Evolutionary conservation across 2,329 filamentous ascomycete species (phyloP).

Genomic region (Aschersonia sp.): DNA sequence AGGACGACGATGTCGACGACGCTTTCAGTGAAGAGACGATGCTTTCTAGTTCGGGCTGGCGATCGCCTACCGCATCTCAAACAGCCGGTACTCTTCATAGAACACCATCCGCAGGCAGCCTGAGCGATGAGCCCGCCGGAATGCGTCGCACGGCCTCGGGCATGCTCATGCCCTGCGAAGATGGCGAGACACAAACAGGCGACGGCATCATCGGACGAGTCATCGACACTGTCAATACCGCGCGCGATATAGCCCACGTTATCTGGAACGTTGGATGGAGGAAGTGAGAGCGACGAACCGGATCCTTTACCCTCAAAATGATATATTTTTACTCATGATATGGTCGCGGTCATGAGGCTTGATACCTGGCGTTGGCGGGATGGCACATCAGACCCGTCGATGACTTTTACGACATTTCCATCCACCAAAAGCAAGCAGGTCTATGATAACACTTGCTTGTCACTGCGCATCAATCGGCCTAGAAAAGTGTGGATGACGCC

Average conservation of each 20-base stretch:
- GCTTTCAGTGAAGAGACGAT: slow-evolving; percentile 25
- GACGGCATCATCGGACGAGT: slow-evolving; percentile 63
- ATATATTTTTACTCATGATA: no score
- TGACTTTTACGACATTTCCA: no score
- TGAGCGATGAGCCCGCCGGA: slow-evolving; percentile 39
- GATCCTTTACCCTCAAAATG: no score
- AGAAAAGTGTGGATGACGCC: no score
- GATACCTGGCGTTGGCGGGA: no score
- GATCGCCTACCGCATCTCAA: slow-evolving; percentile 12
- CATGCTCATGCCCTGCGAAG: slow-evolving; percentile 84
- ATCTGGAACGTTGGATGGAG: slow-evolving; percentile 60
- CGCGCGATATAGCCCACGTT: slow-evolving; percentile 55
- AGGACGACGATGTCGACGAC: slow-evolving; percentile 44
- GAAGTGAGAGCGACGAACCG: slow-evolving; percentile 21
- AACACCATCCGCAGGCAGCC: slow-evolving; percentile 31
- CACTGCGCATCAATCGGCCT: no score
- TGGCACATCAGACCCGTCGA: no score
- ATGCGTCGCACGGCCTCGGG: slow-evolving; percentile 71
- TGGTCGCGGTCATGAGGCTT: no score
- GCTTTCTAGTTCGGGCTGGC: slow-evolving; percentile 16
- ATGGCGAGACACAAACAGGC: slow-evolving; percentile 47
- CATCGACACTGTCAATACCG: slow-evolving; percentile 66
- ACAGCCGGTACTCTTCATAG: slow-evolving; percentile 23
- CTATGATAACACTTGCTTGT: no score
- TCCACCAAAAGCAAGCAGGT: no score